A percentile compares a stretch with the other conserved stretches of the same genome.
phyloP scores from a whole-genome alignment of 768 basidiomycete species.

The Amanita rubescens region DNA sequence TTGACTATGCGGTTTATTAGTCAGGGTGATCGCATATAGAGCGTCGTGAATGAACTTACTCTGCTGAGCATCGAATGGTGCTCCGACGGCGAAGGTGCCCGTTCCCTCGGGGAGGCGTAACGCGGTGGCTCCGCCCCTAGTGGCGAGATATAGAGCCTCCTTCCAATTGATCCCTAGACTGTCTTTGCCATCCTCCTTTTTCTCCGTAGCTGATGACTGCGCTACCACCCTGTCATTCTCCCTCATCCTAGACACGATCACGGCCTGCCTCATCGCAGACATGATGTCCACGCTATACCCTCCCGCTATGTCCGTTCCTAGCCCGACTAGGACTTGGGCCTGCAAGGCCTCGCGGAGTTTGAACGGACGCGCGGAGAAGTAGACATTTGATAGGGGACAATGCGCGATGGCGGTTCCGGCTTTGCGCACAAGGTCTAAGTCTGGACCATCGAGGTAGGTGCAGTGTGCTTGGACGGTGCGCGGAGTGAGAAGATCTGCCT shows the following conservation, averaged over 20 bases:
- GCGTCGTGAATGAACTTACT: conserved; percentile 41
- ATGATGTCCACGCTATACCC: conserved; percentile 79
- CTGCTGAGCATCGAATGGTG: conserved; percentile 68
- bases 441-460: conserved; percentile 58
- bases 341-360: conserved; percentile 64
- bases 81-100: conserved; percentile 53
- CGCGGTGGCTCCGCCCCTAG: conserved; percentile 68
- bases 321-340: conserved; percentile 58
- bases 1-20: background rate
- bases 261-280: conserved; percentile 73
- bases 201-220: conserved; percentile 3
- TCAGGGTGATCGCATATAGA: background rate
- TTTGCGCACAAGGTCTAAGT: conserved; percentile 42
- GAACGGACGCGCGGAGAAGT: conserved; percentile 73
- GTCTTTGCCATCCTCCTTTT: conserved; percentile 3
- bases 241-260: conserved; percentile 61
- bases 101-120: conserved; percentile 43
- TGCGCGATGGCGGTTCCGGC: conserved; percentile 66
- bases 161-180: conserved; percentile 67
- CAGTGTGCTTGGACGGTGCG: conserved; percentile 84
- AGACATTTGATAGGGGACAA: conserved; percentile 85
- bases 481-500: conserved; percentile 55
- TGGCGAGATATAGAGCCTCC: conserved; percentile 75
- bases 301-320: conserved; percentile 83
- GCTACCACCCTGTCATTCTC: conserved; percentile 40